phyloP scores from a whole-genome alignment of 1,284 basidiomycete genomes.

The Moesziomyces parantarcticus region DNA sequence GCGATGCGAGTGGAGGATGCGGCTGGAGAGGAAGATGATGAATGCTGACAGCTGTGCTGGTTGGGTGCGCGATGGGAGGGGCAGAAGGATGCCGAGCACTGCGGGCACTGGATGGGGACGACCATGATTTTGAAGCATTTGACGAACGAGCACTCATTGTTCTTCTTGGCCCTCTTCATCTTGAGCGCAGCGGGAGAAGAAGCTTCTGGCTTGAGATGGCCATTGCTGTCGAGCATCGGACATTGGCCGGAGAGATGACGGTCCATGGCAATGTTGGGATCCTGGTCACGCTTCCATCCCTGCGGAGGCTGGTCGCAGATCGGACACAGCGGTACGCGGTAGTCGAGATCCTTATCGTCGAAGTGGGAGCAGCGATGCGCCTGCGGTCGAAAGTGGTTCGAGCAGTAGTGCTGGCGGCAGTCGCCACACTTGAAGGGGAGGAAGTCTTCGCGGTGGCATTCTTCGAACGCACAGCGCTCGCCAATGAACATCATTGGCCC shows the following conservation, averaged over 20 bases:
- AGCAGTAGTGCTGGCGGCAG: conserved; percentile 55
- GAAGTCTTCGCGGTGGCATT: conserved; percentile 61
- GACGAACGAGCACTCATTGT: conserved; percentile 50
- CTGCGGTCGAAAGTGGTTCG: conserved; percentile 48
- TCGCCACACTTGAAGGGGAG: conserved; percentile 60
- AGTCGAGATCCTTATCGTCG: conserved; percentile 30
- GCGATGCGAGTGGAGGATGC: conserved; percentile 19
- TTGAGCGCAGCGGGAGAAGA: conserved; percentile 6
- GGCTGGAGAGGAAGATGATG: conserved; percentile 19
- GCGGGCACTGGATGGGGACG: conserved; percentile 55
- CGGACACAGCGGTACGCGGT: conserved; percentile 58
- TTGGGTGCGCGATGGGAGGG: conserved; percentile 57
- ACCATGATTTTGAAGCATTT: conserved; percentile 62
- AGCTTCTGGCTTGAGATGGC: conserved; percentile 18
- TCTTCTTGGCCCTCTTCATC: conserved; percentile 45
- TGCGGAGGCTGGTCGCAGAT: conserved; percentile 57
- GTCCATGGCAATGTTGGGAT: conserved; percentile 62
- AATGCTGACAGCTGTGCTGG: conserved; percentile 50
- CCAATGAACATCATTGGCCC: conserved; percentile 63
- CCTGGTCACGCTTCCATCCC: conserved; percentile 57
- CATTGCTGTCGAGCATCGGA: conserved; percentile 45
- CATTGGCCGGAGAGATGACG: conserved; percentile 53
- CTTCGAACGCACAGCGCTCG: conserved; percentile 50
- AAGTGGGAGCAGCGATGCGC: conserved; percentile 39
- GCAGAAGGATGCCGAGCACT: conserved; percentile 50